Conservation (phyloP, 192 early-diverging fungal genomes). For the Dissophora globulifera region DNA sequence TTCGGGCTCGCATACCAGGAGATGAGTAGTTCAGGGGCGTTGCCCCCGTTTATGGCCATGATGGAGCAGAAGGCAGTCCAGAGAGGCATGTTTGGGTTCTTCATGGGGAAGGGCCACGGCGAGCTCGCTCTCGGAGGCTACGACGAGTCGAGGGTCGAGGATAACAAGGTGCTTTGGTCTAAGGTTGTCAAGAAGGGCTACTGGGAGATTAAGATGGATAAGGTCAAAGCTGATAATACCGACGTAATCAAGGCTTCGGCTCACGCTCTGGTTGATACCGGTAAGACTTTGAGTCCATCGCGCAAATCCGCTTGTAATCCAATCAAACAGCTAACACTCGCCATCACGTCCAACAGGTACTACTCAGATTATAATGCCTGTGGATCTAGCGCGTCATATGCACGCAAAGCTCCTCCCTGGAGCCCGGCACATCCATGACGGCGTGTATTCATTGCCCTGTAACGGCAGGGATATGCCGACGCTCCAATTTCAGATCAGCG, state of each 20-base stretch:
- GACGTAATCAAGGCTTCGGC: slow-evolving; percentile 24
- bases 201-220: slow-evolving; percentile 95
- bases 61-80: slow-evolving; percentile 26
- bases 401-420: slow-evolving; percentile 39
- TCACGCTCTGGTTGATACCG: slow-evolving; percentile 47
- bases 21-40: slow-evolving; percentile 41
- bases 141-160: slow-evolving; percentile 75
- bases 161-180: slow-evolving; percentile 76
- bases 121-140: slow-evolving; percentile 93
- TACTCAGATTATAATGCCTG: slow-evolving; percentile 49
- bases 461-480: slow-evolving; percentile 26
- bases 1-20: slow-evolving; percentile 48
- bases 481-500: slow-evolving; percentile 17
- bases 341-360: slow-evolving; percentile 30
- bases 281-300: too few relatives aligned
- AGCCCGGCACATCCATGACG: slow-evolving; percentile 38
- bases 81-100: slow-evolving; percentile 42
- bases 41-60: slow-evolving; percentile 44
- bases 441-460: slow-evolving; percentile 46
- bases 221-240: slow-evolving; percentile 52
- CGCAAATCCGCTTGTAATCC: too few relatives aligned
- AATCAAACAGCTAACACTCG: too few relatives aligned
- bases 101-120: slow-evolving; percentile 58
- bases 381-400: slow-evolving; percentile 24
- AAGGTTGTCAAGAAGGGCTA: slow-evolving; percentile 92